Conservation (phyloP, 495 filamentous ascomycete genomes). For the Lasiosphaeria ovina region DNA sequence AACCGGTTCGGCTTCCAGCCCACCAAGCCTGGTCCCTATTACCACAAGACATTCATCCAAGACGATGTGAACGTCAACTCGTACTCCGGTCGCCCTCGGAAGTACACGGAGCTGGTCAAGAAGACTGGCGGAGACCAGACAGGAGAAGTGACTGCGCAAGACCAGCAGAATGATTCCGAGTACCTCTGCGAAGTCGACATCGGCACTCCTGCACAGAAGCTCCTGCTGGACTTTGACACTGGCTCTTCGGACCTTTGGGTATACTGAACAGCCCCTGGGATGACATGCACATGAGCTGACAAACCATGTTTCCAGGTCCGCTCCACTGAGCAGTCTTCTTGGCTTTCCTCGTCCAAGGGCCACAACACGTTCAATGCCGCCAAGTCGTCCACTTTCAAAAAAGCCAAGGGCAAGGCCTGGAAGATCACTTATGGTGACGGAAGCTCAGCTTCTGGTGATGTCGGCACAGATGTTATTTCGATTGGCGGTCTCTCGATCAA, state of each 20-base stretch:
- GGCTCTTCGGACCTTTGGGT: constrained; percentile 80
- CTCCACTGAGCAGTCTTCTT: constrained; percentile 53
- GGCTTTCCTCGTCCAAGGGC: constrained; percentile 31
- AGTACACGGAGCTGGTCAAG: constrained; percentile 52
- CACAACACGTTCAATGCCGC: constrained; percentile 57
- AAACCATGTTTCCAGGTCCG: constrained; percentile 50
- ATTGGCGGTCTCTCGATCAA: constrained; percentile 69
- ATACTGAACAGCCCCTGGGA: constrained; percentile 21
- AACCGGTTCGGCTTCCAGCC: constrained; percentile 70
- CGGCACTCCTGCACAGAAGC: constrained; percentile 65
- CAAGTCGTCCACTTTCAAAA: constrained; percentile 63
- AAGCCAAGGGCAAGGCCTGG: constrained; percentile 53
- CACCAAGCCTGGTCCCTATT: constrained; percentile 68
- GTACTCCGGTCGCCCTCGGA: constrained; percentile 46
- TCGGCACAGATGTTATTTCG: constrained; percentile 66
- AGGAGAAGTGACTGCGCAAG: constrained; percentile 64
- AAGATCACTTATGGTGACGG: constrained; percentile 73
- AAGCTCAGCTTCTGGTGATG: constrained; percentile 65
- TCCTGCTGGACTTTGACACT: constrained; percentile 74
- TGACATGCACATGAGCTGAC: neutral
- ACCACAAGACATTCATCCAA: constrained; percentile 41
- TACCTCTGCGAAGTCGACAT: constrained; percentile 67
- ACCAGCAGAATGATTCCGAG: constrained; percentile 69
- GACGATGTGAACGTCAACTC: constrained; percentile 35
- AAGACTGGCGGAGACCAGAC: constrained; percentile 32